Conservation (phyloP, 192 early-diverging fungal species). For the Backusella mclennaniae region DNA sequence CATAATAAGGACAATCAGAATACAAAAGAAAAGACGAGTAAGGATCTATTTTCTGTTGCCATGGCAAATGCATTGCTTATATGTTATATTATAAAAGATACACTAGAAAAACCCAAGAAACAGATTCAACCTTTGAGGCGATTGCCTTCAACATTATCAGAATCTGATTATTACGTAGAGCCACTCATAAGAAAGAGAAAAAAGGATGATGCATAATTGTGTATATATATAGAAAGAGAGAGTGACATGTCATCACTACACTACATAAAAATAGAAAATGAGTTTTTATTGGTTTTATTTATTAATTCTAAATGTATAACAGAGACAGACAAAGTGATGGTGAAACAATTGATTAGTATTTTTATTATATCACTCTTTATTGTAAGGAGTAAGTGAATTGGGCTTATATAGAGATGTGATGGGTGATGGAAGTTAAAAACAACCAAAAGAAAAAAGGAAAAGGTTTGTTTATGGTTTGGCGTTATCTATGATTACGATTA, state of each 20-base stretch:
- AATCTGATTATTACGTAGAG: neutral
- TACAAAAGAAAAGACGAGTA: neutral
- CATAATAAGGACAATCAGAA: neutral
- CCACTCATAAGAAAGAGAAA: neutral
- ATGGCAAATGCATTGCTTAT: neutral
- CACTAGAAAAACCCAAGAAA: neutral
- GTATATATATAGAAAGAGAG: neutral
- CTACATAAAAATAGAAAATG: neutral
- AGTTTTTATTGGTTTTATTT: neutral
- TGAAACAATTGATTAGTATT: neutral
- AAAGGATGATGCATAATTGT: neutral
- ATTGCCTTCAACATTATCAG: slow-evolving; percentile 1
- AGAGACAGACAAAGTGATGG: neutral
- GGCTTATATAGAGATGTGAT: no score
- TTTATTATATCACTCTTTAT: neutral
- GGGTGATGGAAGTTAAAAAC: neutral
- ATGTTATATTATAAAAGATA: neutral
- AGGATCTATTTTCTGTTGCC: neutral
- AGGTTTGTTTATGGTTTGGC: neutral
- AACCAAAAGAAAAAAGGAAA: neutral
- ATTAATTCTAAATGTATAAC: neutral
- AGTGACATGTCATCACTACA: neutral
- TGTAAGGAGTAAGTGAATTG: no score
- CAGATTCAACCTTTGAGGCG: neutral
- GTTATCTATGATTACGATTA: neutral